Conservation (phyloP, 345 rosid species). For the Murraya koenigii region DNA sequence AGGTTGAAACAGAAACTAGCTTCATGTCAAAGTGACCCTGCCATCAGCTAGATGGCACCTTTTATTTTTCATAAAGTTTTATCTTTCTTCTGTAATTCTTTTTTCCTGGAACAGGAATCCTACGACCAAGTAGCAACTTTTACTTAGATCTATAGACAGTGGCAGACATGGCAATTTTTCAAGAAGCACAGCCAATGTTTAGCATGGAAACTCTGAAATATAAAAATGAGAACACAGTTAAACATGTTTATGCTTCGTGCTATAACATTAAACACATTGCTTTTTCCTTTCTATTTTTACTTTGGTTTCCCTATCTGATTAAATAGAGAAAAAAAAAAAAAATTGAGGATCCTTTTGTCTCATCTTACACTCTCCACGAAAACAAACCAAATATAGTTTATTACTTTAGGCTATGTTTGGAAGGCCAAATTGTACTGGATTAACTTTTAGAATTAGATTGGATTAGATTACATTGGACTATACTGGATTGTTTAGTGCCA, state of each 20-base stretch:
- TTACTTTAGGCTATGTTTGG: too few species aligned
- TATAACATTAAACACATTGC: too few species aligned
- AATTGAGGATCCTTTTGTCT: not conserved
- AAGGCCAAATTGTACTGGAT: too few species aligned
- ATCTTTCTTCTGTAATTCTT: not conserved
- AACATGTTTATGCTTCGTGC: not conserved
- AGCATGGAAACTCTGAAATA: not conserved
- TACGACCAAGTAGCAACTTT: not conserved
- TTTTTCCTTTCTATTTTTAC: not conserved
- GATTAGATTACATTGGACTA: too few species aligned
- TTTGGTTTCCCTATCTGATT: not conserved
- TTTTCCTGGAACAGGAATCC: not conserved
- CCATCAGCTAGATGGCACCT: not conserved
- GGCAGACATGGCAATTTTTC: not conserved
- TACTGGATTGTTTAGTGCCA: too few species aligned
- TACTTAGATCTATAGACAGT: not conserved
- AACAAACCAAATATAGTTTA: not conserved
- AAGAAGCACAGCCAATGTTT: not conserved
- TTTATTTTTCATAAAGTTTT: not conserved
- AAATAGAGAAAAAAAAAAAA: not conserved
- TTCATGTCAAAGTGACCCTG: not conserved
- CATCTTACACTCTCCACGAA: not conserved
- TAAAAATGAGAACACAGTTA: not conserved
- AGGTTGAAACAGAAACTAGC: not conserved
- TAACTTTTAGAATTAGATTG: too few species aligned